Evolutionary conservation across 2,329 filamentous ascomycete genomes (phyloP).

Genomic region (Sporothrix luriei): DNA sequence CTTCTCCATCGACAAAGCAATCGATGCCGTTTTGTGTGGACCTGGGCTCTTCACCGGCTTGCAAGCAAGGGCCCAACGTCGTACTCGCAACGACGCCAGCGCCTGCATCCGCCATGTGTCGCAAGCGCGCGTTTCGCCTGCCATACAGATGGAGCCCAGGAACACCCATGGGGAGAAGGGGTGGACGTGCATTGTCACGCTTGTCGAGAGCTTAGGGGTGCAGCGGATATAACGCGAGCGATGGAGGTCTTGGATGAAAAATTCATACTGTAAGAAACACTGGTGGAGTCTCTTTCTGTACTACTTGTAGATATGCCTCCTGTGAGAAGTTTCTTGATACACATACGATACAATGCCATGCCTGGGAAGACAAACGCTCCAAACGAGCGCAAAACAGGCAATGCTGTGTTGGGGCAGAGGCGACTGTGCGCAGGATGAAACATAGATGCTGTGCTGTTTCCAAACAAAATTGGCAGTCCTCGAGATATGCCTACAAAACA

Average conservation of each 20-base stretch:
- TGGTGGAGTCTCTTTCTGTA: not conserved
- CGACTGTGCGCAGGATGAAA: too few relatives aligned
- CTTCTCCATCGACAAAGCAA: not conserved
- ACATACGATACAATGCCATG: not conserved
- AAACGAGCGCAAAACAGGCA: too few relatives aligned
- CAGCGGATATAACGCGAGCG: not conserved
- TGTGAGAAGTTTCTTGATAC: not conserved
- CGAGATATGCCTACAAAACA: too few relatives aligned
- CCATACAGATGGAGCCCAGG: constrained; percentile 4
- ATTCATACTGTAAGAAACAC: not conserved
- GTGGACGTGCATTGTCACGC: not conserved
- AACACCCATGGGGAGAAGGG: too few relatives aligned
- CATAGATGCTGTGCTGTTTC: too few relatives aligned
- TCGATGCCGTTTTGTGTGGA: not conserved
- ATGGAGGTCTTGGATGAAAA: not conserved
- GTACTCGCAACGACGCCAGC: not conserved
- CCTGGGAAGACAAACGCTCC: too few relatives aligned
- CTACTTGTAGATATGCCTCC: not conserved
- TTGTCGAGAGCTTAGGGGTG: not conserved
- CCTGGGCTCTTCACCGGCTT: not conserved
- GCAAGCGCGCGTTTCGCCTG: constrained; percentile 20
- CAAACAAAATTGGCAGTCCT: too few relatives aligned
- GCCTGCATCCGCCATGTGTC: constrained; percentile 15
- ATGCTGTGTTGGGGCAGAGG: too few relatives aligned
- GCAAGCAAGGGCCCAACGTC: not conserved